Evolutionary conservation across 2,329 filamentous ascomycete species (phyloP).

Genomic region (Cladophialophora carrionii): DNA sequence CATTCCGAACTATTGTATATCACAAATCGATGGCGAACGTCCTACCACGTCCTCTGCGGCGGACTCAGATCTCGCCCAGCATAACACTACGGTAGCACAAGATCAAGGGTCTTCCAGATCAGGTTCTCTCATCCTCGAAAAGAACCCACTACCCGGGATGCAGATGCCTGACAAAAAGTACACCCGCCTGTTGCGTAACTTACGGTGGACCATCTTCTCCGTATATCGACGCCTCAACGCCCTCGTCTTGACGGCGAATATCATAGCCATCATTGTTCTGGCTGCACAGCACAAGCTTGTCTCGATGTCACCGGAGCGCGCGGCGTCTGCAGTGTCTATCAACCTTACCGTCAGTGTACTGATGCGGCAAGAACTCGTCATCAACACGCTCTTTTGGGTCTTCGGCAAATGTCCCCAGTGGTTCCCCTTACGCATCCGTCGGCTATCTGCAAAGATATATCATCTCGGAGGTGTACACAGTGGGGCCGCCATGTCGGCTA

Average conservation of each 20-base stretch:
- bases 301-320: conserved; percentile 36
- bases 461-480: conserved; percentile 60
- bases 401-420: conserved; percentile 52
- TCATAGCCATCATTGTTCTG: conserved; percentile 45
- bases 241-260: conserved; percentile 47
- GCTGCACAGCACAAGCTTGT: conserved; percentile 44
- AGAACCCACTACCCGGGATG: conserved; percentile 26
- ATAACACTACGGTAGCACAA: conserved; percentile 5
- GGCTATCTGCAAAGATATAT: conserved; percentile 55
- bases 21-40: conserved; percentile 13
- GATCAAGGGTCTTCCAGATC: conserved; percentile 28
- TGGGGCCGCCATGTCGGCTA: conserved; percentile 54
- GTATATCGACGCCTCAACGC: conserved; percentile 51
- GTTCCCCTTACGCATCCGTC: conserved; percentile 52
- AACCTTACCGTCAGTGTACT: conserved; percentile 55
- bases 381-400: conserved; percentile 55
- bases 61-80: background rate
- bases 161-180: conserved; percentile 38
- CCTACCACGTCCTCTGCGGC: conserved; percentile 11
- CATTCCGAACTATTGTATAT: conserved; percentile 9
- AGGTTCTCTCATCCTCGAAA: conserved; percentile 32
- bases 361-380: conserved; percentile 58
- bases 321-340: conserved; percentile 50
- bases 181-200: conserved; percentile 39
- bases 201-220: conserved; percentile 46